These are phyloP conservation scores for Theobroma grandiflorum DNA, from an alignment of 441 rosid species.

Conservation along the genomic window DNA sequence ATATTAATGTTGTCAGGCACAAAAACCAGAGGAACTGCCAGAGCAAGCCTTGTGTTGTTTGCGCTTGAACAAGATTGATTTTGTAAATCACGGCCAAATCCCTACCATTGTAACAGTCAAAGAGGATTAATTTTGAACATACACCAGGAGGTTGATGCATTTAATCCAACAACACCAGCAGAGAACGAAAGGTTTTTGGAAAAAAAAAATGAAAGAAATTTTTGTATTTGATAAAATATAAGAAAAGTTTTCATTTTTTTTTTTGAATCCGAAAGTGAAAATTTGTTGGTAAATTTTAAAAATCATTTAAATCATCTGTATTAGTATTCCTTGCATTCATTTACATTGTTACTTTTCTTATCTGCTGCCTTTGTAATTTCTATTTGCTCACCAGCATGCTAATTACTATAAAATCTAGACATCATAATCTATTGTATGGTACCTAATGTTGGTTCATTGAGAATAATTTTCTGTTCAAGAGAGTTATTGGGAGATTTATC, in stretches of 20 bases:
- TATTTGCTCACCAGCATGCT: not conserved
- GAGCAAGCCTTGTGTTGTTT: conserved; percentile 84
- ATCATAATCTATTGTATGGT: not conserved
- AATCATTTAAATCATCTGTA: not conserved
- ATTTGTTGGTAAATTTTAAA: conserved; percentile 17
- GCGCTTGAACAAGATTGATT: conserved; percentile 80
- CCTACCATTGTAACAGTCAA: conserved; percentile 65
- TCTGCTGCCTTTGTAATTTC: not conserved
- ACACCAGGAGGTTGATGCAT: not conserved
- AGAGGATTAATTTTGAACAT: conserved; percentile 37
- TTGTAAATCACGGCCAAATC: conserved; percentile 79
- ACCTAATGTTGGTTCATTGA: not conserved
- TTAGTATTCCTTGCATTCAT: conserved; percentile 11
- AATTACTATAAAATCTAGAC: not conserved
- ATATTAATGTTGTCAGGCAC: conserved; percentile 57
- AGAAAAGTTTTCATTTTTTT: too few species aligned
- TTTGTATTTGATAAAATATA: too few species aligned
- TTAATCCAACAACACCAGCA: not conserved
- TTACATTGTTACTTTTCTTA: not conserved
- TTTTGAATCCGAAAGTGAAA: not conserved
- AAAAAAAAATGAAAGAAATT: conserved; percentile 1
- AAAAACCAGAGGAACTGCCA: conserved; percentile 85
- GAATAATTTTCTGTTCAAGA: not conserved
- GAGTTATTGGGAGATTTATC: not conserved
- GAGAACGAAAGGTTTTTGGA: too few species aligned